These are phyloP conservation scores for Fusarium sacchari DNA, from an alignment of 2,329 filamentous ascomycete genomes.

Conservation along the genomic window DNA sequence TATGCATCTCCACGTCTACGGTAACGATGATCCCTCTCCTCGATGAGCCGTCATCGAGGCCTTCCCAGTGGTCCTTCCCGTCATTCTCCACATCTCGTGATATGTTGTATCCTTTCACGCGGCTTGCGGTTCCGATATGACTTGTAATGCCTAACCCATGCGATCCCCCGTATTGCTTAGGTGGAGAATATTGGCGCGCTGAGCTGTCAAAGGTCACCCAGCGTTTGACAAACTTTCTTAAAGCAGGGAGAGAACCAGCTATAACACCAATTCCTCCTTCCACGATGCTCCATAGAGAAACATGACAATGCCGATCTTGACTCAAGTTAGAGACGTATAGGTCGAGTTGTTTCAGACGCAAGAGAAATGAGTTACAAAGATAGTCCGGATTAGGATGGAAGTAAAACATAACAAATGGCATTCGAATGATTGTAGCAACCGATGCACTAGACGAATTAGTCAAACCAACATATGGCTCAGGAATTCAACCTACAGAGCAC, in stretches of 20 bases:
- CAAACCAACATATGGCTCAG: fast-evolving
- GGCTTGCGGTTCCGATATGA: neutral
- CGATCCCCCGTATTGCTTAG: neutral
- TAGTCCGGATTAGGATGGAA: neutral
- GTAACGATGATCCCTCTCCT: slow-evolving; percentile 20
- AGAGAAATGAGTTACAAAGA: neutral
- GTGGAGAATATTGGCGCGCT: neutral
- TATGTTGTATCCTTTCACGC: neutral
- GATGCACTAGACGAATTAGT: neutral
- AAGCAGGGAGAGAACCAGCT: slow-evolving; percentile 1
- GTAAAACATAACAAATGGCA: slow-evolving; percentile 9
- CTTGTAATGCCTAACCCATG: neutral
- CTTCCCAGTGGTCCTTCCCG: slow-evolving; percentile 6
- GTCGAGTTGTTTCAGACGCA: fast-evolving
- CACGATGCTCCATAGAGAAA: neutral
- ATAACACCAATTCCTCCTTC: slow-evolving; percentile 9
- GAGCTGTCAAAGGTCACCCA: slow-evolving; percentile 14
- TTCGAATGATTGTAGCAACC: slow-evolving; percentile 4
- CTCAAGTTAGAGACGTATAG: fast-evolving
- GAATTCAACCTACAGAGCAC: slow-evolving; percentile 9
- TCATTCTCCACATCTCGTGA: neutral
- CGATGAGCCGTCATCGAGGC: slow-evolving; percentile 14
- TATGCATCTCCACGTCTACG: slow-evolving; percentile 28
- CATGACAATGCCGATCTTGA: slow-evolving; percentile 1
- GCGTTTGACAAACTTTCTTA: slow-evolving; percentile 2